These are phyloP conservation scores for Pseudogymnoascus pannorum DNA, from an alignment of 2,329 filamentous ascomycete genomes.

Conservation along the genomic window DNA sequence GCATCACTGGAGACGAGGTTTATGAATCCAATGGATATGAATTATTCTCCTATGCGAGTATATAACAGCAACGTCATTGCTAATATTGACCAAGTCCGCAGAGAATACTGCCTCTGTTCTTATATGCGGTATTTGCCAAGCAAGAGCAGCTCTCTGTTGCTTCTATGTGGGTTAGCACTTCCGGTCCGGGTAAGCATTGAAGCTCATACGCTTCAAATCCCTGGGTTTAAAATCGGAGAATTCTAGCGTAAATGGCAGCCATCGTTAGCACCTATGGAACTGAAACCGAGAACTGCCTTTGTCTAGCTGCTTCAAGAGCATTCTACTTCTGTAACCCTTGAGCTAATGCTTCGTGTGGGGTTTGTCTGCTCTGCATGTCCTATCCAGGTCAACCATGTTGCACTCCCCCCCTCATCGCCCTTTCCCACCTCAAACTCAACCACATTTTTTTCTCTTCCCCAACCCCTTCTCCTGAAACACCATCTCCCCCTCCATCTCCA, in stretches of 20 bases:
- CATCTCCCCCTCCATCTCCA: background rate
- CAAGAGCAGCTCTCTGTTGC: background rate
- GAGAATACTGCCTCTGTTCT: background rate
- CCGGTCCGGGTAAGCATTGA: background rate
- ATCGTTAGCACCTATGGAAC: background rate
- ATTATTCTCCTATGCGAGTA: background rate
- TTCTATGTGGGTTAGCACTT: background rate
- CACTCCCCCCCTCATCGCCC: background rate
- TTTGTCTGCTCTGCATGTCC: background rate
- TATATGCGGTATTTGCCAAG: too few species aligned
- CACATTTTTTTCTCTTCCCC: background rate
- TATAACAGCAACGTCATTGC: background rate
- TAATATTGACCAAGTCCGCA: background rate
- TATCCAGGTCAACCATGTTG: background rate
- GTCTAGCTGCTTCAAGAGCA: background rate
- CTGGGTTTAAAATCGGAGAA: background rate
- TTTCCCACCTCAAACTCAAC: background rate
- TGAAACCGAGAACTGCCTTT: background rate
- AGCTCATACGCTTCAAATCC: background rate
- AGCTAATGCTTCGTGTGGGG: background rate
- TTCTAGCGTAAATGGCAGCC: background rate
- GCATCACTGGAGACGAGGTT: background rate
- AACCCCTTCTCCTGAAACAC: background rate
- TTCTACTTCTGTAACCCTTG: background rate
- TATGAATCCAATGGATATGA: constrained; percentile 1